Conservation (phyloP, 768 basidiomycete genomes). For the Pholiota molesta region DNA sequence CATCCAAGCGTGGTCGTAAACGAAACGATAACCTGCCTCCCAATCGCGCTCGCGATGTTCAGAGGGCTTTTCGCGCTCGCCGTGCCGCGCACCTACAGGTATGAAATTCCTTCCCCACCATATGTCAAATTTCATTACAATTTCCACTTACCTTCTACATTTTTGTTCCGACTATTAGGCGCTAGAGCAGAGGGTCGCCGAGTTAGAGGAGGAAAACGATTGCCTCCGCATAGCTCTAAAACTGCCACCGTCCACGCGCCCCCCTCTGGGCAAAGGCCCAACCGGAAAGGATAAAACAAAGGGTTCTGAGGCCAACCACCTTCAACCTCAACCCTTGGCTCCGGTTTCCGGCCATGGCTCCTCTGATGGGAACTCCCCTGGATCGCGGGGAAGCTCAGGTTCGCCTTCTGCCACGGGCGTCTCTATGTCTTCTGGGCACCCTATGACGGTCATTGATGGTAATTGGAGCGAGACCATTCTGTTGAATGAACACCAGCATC, state of each 20-base stretch:
- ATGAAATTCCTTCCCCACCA: conserved; percentile 31
- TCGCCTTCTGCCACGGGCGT: conserved; percentile 63
- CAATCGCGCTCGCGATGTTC: conserved; percentile 85
- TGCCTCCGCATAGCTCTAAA: conserved; percentile 72
- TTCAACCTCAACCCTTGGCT: conserved; percentile 24
- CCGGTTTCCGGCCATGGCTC: conserved; percentile 46
- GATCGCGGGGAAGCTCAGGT: conserved; percentile 60
- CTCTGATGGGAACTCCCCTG: conserved; percentile 46
- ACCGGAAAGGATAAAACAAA: conserved; percentile 87
- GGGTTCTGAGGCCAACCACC: conserved; percentile 35
- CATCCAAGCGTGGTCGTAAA: conserved; percentile 87
- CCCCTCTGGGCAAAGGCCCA: conserved; percentile 79
- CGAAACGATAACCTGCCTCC: conserved; percentile 80
- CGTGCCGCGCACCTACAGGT: conserved; percentile 88
- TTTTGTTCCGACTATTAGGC: conserved; percentile 51
- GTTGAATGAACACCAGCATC: conserved; percentile 38
- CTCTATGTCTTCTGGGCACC: conserved; percentile 41
- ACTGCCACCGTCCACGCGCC: conserved; percentile 73
- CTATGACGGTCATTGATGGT: conserved; percentile 51
- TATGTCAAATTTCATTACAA: conserved; percentile 46
- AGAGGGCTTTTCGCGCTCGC: conserved; percentile 86
- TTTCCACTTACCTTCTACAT: conserved; percentile 25
- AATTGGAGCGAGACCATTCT: conserved; percentile 62
- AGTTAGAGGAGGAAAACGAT: conserved; percentile 84
- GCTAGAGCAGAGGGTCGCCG: conserved; percentile 77